Evolutionary conservation across 139 green algal genomes (phyloP), one percentile per base, ranked within the genome.

Genomic region (Tetradesmus obliquus): DNA sequence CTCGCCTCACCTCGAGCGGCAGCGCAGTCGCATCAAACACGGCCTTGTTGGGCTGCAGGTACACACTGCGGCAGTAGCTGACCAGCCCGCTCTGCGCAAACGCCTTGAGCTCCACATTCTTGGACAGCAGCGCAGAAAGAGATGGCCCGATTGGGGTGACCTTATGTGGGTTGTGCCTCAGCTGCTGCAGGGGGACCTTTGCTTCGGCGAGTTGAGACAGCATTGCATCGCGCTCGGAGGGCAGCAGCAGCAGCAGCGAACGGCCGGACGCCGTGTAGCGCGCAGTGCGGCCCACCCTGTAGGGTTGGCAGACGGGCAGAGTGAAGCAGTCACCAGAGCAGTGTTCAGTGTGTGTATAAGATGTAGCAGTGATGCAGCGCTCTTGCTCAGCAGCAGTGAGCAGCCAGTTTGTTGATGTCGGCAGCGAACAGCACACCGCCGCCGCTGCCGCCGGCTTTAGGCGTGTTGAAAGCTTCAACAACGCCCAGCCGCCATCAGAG

Each of bases 21-120:
- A 99, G 91, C 55, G 91, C 91, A 0, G 93, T 87, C 2, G 98
- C 96, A 79, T 99, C 94, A 95, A 99, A 99, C 20, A 99, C 94
- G 1, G 88, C 91, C n/a, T 95, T 95, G 87, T 97, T 96, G 20
- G 96, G 96, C 91, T 98, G 96, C 91, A 99, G 94, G 91, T 97
- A 98, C 19, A 99, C 95, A 22, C 93, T 97, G 45, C 97, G 96
- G 55, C 99, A 86, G 94, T 99, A 99, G 2, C 97, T 96, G 8
- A 97, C 92, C 2, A 99, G 89, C 2, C 96, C 95, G 2, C 96
- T 92, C 96, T 99, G 97, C 2, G 97, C 98, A 71, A 97, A 93
- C 79, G 95, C 95, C 95, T 98, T 99, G 71, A 99, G 94, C 90
- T 99, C 97, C 19, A 91, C 58, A 57, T 96, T 96, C 92, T 99